Conservation (phyloP, 352 stramenopile genomes). For the Phytophthora lateralis region DNA sequence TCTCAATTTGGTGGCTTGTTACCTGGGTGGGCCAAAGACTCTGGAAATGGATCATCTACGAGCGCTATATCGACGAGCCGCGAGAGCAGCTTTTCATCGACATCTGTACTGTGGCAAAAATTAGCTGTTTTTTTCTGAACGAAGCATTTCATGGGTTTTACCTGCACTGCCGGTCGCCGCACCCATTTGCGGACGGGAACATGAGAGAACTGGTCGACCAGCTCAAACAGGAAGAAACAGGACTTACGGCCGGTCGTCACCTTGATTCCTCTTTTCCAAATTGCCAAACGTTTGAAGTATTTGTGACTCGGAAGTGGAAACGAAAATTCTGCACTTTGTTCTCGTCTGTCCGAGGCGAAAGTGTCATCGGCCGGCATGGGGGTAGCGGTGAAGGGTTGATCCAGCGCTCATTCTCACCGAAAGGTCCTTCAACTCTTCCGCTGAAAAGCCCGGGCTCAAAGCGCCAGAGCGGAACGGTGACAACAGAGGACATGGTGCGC, state of each 20-base stretch:
- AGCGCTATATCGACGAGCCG: conserved; percentile 75
- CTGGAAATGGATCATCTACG: conserved; percentile 91
- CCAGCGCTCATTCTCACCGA: conserved; percentile 37
- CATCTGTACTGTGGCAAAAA: conserved; percentile 94
- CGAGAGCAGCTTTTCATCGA: conserved; percentile 90
- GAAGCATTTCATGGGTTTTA: conserved; percentile 95
- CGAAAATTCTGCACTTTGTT: conserved; percentile 79
- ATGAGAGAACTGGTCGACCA: conserved; percentile 93
- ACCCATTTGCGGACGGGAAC: conserved; percentile 91
- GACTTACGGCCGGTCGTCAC: conserved; percentile 82
- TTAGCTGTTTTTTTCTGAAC: conserved; percentile 91
- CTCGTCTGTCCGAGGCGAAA: conserved; percentile 42
- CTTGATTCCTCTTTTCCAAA: conserved; percentile 82
- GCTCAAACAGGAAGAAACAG: conserved; percentile 90
- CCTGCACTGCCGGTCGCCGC: conserved; percentile 93
- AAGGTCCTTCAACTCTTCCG: conserved; percentile 21
- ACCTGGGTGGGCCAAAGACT: conserved; percentile 78
- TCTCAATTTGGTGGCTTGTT: conserved; percentile 85
- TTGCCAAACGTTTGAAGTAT: conserved; percentile 94
- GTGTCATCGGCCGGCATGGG: conserved; percentile 14
- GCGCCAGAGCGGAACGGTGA: conserved; percentile 15
- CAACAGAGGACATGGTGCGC: conserved; percentile 60
- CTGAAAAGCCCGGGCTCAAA: conserved; percentile 27
- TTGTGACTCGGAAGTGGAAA: conserved; percentile 88
- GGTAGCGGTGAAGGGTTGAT: conserved; percentile 28